Evolutionary conservation across 2,329 filamentous ascomycete genomes (phyloP).

Genomic region (Venturia asperata): DNA sequence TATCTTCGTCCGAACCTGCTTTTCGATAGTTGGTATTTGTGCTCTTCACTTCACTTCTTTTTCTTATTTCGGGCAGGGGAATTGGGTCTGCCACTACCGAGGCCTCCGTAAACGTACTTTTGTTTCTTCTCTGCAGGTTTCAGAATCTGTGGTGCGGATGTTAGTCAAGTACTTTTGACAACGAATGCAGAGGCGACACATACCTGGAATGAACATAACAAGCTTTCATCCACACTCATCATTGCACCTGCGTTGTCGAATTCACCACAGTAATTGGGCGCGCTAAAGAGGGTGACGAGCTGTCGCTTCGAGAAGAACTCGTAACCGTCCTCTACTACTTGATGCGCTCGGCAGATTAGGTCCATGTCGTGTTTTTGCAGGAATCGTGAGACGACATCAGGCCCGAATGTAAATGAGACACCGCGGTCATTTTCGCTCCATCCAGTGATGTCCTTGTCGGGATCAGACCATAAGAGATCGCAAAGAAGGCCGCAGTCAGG

Average conservation of each 20-base stretch:
- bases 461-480: conserved; percentile 97
- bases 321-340: conserved; percentile 98
- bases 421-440: conserved; percentile 99
- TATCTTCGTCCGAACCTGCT: conserved; percentile 23
- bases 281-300: conserved; percentile 93
- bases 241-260: conserved; percentile 99
- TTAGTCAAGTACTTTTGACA: not conserved
- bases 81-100: conserved; percentile 62
- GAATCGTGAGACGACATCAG: conserved; percentile 94
- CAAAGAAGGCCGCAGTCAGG: conserved; percentile 96
- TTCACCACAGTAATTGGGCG: conserved; percentile 98
- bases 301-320: conserved; percentile 99
- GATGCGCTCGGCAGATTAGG: conserved; percentile 95
- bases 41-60: conserved; percentile 10
- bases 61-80: conserved; percentile 56
- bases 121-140: conserved; percentile 99
- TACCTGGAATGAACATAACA: conserved; percentile 98
- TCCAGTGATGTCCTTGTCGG: conserved; percentile 97
- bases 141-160: conserved; percentile 60
- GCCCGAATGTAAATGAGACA: conserved; percentile 97
- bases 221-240: conserved; percentile 99
- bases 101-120: conserved; percentile 87
- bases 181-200: conserved; percentile 10
- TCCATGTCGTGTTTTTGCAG: conserved; percentile 99
- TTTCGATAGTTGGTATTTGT: conserved; percentile 50